Evolutionary conservation across 768 basidiomycete genomes (phyloP), one percentile per base, ranked within the genome.

Genomic region (Tylopilus intermedius): DNA sequence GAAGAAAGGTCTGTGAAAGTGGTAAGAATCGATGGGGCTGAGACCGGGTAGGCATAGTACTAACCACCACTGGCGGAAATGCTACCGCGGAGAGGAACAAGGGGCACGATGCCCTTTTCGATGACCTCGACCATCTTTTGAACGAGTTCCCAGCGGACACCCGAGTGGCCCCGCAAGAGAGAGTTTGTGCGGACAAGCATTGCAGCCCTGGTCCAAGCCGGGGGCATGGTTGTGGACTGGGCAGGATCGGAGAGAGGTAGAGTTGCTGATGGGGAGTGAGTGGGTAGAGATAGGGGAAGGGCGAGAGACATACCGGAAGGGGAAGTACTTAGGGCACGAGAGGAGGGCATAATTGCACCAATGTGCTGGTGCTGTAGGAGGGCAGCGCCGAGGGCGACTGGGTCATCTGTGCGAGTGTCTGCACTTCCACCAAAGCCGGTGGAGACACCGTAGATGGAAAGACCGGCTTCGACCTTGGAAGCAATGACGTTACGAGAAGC

Each of bases 361-460:
- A 74, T 72, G 54, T 90, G 87, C 62, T 90, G 87, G 62, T 90
- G 87, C 64, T 93, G 90, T 26, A 92, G 75, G n/a, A 92, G 79
- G n/a, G 88, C 85, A 56, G 82, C 79, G 21, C 87, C 90, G 26
- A 94, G 82, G 9, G 83, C 72, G 54, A 86, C 65, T 21, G 88
- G 82, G 48, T 88, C 73, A 58, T 84, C 79, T 0, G 90, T 93
- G 21, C 90, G 81, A 1, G 90, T 92, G 66, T 91, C 86, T 10
- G 90, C 90, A 60, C 84, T 87, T n/a, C 90, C 90, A 38, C 90
- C 91, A 61, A 90, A 94, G 43, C 91, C 91, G 2, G 82, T 83
- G 50, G 86, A 86, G 39, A 93, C 86, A 22, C 91, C 91, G 59
- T 94, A 94, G 18, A 94, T 77, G 57, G 85, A 88, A 47, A 80